Percentiles rank a stretch among this genome's conserved stretches.
Conservation (phyloP, 2,329 filamentous ascomycete genomes). For the Falciphora oryzae region DNA sequence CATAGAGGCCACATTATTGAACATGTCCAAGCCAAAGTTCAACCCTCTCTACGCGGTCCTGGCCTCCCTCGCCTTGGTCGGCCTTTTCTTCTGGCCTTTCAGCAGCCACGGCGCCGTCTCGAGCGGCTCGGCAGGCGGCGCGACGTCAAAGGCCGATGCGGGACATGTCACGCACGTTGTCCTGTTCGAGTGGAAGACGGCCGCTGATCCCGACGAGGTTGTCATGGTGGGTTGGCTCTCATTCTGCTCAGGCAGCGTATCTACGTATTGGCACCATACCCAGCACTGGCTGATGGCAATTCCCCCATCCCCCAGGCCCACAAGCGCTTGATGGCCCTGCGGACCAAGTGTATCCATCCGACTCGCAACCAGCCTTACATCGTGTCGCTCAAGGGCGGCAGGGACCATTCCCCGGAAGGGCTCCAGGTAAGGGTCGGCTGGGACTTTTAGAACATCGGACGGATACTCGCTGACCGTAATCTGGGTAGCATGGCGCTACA, state of each 20-base stretch:
- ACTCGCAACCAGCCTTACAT: conserved; percentile 53
- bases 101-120: no score
- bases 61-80: no score
- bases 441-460: neutral
- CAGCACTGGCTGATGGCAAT: neutral
- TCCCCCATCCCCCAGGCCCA: conserved; percentile 21
- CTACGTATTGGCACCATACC: conserved; percentile 1
- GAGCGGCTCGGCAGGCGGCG: no score
- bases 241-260: neutral
- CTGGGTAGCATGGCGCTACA: conserved; percentile 48
- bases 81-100: no score
- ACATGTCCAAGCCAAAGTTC: no score
- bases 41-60: no score
- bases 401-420: conserved; percentile 56
- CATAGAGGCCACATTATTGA: no score
- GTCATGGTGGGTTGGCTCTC: conserved; percentile 5
- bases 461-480: neutral
- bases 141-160: no score
- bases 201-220: neutral
- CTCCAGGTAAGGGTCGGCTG: conserved; percentile 40
- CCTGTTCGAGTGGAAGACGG: conserved; percentile 13
- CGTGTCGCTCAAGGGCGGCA: conserved; percentile 48
- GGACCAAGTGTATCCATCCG: conserved; percentile 55
- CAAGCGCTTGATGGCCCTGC: conserved; percentile 37
- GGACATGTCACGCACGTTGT: conserved; percentile 12